These are phyloP conservation scores for Evansstolkia leycettana DNA, from an alignment of 495 filamentous ascomycete species.

Conservation along the genomic window DNA sequence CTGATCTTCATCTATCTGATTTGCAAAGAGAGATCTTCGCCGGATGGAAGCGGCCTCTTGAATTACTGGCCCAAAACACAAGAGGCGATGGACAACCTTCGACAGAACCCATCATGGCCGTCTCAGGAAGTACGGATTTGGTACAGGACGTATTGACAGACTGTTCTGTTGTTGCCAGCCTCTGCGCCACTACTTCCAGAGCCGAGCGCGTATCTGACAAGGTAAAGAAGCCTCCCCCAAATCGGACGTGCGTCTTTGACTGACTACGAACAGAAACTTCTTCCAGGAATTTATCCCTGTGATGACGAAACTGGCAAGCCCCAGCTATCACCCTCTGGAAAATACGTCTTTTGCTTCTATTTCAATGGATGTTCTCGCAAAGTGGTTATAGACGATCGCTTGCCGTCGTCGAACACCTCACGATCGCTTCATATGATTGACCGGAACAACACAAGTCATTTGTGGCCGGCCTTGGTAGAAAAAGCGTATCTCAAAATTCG, in stretches of 20 bases:
- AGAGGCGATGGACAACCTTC: conserved; percentile 1
- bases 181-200: conserved; percentile 70
- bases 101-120: conserved; percentile 40
- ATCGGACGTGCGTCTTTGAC: not conserved
- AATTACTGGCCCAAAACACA: conserved; percentile 26
- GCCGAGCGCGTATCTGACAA: conserved; percentile 45
- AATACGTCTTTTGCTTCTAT: conserved; percentile 82
- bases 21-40: conserved; percentile 59
- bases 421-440: conserved; percentile 81
- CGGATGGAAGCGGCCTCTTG: conserved; percentile 66
- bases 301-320: conserved; percentile 43
- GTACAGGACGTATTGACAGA: conserved; percentile 91
- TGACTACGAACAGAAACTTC: conserved; percentile 44
- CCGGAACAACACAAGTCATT: conserved; percentile 56
- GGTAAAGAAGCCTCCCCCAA: too few species aligned
- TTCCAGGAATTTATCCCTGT: conserved; percentile 61
- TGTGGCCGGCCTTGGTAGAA: conserved; percentile 92
- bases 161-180: conserved; percentile 92
- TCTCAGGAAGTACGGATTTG: conserved; percentile 51
- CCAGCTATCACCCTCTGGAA: conserved; percentile 58
- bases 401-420: conserved; percentile 63
- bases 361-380: conserved; percentile 90
- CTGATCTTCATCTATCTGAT: conserved; percentile 55
- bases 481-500: conserved; percentile 97
- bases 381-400: conserved; percentile 82